Evolutionary conservation across 2,329 filamentous ascomycete genomes (phyloP), one percentile per base, ranked within the genome.

Genomic region (Elsinoe fawcettii): DNA sequence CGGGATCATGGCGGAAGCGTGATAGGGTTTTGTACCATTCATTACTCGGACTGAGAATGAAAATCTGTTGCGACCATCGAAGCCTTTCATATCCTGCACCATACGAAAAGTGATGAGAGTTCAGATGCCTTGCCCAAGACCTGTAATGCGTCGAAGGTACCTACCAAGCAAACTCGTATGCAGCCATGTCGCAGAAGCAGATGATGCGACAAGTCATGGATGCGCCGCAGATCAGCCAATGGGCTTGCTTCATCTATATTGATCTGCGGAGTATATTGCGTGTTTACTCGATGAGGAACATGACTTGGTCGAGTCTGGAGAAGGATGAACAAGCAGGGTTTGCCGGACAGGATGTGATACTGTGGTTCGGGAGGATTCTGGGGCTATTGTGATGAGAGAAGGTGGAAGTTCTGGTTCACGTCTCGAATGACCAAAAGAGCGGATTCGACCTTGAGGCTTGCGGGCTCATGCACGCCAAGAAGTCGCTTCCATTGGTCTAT

Each of bases 251-350:
- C 49, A 53, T 39, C 32, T 53, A 53, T 18, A 53, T 36, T 53
- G 49, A 53, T 53, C 49, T 30, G 25, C 49, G 18, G 30, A n/a
- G n/a, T 18, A 39, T 37, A 53, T 53, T 53, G 49, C 16, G 49
- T 37, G 22, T 53, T 53, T 36, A 53, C 49, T 53, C 49, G 20
- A 53, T 53, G 20, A 22, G 32, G 49, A 23, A 36, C 12, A 39
- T 34, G 14, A 22, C 32, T 12, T 18, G n/a, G 18, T 22, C 32
- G 18, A 37, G 30, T 39, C 49, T 53, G 49, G 49, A 37, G 30
- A 53, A 49, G 25, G 44, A 11, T 8, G 18, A 37, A 30, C 44
- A 11, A 30, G 44, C 25, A 49, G 23, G 23, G 44, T 49, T 49
- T 49, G 27, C 22, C 44, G 44, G 46, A 32, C 46, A 51, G 46